Conservation (phyloP, 1,284 basidiomycete species). For the Ustilago loliicola region DNA sequence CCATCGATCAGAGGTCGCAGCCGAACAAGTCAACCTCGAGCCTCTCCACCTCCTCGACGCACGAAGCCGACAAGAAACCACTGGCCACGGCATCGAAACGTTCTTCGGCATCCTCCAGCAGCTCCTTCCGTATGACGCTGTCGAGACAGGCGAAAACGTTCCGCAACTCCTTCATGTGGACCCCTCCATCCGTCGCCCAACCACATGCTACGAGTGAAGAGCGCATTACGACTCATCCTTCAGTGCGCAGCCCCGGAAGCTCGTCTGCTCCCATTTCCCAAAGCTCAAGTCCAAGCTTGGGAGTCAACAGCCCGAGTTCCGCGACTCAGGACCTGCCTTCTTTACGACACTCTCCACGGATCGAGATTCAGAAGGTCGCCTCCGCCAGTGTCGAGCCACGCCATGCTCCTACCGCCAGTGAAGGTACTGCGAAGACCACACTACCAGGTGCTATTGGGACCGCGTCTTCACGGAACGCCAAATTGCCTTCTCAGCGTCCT, state of each 20-base stretch:
- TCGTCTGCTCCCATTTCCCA: conserved; percentile 19
- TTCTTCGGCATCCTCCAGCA: conserved; percentile 33
- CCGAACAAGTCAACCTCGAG: conserved; percentile 36
- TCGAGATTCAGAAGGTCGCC: not conserved
- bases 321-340: conserved; percentile 8
- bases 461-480: not conserved
- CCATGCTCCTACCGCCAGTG: not conserved
- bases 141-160: conserved; percentile 42
- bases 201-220: conserved; percentile 2
- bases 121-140: conserved; percentile 42
- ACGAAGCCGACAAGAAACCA: conserved; percentile 20
- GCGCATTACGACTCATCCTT: not conserved
- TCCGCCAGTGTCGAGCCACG: not conserved
- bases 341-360: not conserved
- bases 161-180: conserved; percentile 43
- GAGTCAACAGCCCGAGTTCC: conserved; percentile 10
- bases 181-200: not conserved
- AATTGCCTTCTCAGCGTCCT: conserved; percentile 5
- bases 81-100: conserved; percentile 25
- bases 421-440: not conserved
- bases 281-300: conserved; percentile 18
- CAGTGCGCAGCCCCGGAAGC: conserved; percentile 1
- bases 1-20: conserved; percentile 18
- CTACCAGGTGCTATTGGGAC: not conserved
- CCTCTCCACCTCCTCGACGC: conserved; percentile 22